Conservation (phyloP, 1,139 yeast species). For the Scheffersomyces titani region DNA sequence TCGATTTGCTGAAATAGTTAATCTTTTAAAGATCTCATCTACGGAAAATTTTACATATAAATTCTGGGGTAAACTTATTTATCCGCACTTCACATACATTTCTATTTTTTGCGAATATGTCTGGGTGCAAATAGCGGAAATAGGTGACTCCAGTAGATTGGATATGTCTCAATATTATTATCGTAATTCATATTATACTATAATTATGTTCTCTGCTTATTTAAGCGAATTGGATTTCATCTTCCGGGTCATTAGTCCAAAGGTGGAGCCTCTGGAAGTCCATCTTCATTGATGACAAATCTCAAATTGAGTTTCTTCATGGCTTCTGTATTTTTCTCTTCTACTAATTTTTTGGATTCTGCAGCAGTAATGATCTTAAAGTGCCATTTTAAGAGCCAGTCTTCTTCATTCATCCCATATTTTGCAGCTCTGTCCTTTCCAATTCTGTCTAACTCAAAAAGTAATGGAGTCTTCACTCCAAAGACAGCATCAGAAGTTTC, state of each 20-base stretch:
- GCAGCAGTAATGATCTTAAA: slow-evolving; percentile 21
- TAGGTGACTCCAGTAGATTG: neutral
- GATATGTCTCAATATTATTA: neutral
- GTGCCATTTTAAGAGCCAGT: slow-evolving; percentile 26
- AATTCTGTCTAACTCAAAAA: slow-evolving; percentile 18
- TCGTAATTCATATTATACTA: neutral
- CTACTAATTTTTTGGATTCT: slow-evolving; percentile 16
- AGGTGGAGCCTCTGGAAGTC: slow-evolving; percentile 16
- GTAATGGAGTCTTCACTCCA: slow-evolving; percentile 23
- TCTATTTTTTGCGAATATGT: too few relatives aligned
- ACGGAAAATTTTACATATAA: too few relatives aligned
- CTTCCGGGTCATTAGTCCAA: neutral
- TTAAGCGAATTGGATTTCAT: neutral
- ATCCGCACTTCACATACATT: neutral
- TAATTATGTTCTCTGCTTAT: neutral
- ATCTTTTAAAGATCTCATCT: neutral
- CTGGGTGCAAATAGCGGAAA: neutral
- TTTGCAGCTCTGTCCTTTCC: slow-evolving; percentile 21
- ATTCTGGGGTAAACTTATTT: neutral
- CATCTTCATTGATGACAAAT: slow-evolving; percentile 15
- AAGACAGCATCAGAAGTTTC: slow-evolving; percentile 34
- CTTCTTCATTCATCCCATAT: slow-evolving; percentile 20
- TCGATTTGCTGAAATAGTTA: neutral
- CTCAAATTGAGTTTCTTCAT: slow-evolving; percentile 10
- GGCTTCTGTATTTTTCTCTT: slow-evolving; percentile 16